A percentile compares a stretch with the other conserved stretches of the same genome.
phyloP scores from a whole-genome alignment of 768 basidiomycete species.

The Tephrocybe sp. region DNA sequence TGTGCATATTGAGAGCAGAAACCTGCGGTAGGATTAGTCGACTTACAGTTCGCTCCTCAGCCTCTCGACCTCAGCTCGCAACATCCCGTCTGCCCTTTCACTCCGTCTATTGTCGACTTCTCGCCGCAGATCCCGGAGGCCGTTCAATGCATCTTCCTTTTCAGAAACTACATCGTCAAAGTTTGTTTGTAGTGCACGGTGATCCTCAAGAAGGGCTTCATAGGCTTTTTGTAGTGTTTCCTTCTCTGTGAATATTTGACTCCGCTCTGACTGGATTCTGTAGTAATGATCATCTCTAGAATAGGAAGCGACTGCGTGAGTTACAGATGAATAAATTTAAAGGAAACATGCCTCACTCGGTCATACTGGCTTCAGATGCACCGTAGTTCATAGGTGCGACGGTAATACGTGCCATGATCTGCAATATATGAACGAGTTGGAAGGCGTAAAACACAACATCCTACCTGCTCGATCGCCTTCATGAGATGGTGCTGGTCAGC shows the following conservation, averaged over 20 bases:
- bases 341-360: conserved; percentile 57
- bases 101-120: conserved; percentile 59
- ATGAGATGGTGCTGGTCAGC: conserved; percentile 85
- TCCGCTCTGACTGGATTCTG: conserved; percentile 76
- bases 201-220: conserved; percentile 71
- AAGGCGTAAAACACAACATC: conserved; percentile 16
- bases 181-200: conserved; percentile 68
- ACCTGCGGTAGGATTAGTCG: not conserved
- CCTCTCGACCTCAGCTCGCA: conserved; percentile 80
- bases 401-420: conserved; percentile 79
- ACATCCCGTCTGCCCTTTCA: conserved; percentile 73
- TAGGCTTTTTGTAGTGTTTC: conserved; percentile 84
- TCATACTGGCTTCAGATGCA: conserved; percentile 63
- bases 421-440: not conserved
- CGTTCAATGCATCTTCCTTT: conserved; percentile 69
- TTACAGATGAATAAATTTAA: not conserved
- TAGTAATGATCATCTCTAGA: conserved; percentile 89
- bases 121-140: conserved; percentile 56
- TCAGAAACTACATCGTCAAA: conserved; percentile 77
- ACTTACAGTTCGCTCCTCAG: conserved; percentile 84
- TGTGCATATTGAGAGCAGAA: conserved; percentile 25
- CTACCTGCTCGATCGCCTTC: conserved; percentile 90
- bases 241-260: conserved; percentile 77
- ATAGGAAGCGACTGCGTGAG: conserved; percentile 12
- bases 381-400: conserved; percentile 44